Evolutionary conservation across 1,284 basidiomycete species (phyloP).

Genomic region (Polyporus tsugae): DNA sequence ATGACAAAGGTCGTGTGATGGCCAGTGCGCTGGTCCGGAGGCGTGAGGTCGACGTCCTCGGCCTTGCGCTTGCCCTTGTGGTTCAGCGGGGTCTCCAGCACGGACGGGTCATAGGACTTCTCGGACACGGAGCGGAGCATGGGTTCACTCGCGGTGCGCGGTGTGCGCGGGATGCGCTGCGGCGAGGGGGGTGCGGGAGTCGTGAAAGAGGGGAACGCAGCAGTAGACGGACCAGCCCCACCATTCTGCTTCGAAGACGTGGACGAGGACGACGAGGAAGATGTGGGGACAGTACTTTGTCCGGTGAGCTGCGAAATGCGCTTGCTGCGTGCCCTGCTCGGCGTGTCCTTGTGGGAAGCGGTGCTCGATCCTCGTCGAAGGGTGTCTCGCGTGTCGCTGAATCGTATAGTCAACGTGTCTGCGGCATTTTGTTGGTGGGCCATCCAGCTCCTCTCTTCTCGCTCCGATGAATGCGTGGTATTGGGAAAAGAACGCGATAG

Average conservation of each 20-base stretch:
- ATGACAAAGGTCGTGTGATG: slow-evolving; percentile 47
- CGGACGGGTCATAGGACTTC: slow-evolving; percentile 26
- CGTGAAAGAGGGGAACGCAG: slow-evolving; percentile 28
- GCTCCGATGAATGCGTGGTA: slow-evolving; percentile 19
- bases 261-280: slow-evolving; percentile 21
- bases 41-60: slow-evolving; percentile 56
- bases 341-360: slow-evolving; percentile 28
- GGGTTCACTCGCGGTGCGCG: slow-evolving; percentile 41
- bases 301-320: slow-evolving; percentile 32
- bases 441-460: slow-evolving; percentile 37
- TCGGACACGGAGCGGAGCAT: slow-evolving; percentile 37
- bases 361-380: slow-evolving; percentile 26
- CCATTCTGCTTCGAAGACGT: slow-evolving; percentile 29
- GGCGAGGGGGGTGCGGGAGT: slow-evolving; percentile 25
- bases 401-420: slow-evolving; percentile 33
- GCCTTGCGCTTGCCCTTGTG: slow-evolving; percentile 59
- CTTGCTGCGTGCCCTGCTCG: slow-evolving; percentile 32
- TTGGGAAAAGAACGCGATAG: slow-evolving; percentile 30
- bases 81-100: slow-evolving; percentile 39
- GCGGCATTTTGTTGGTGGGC: slow-evolving; percentile 33
- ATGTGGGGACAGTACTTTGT: slow-evolving; percentile 21
- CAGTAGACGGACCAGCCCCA: slow-evolving; percentile 39
- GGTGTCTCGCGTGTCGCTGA: slow-evolving; percentile 31
- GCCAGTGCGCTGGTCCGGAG: slow-evolving; percentile 52
- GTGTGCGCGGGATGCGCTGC: slow-evolving; percentile 30